These are phyloP conservation scores for Atalantia buxifolia DNA, from an alignment of 345 rosid species.

Conservation along the genomic window DNA sequence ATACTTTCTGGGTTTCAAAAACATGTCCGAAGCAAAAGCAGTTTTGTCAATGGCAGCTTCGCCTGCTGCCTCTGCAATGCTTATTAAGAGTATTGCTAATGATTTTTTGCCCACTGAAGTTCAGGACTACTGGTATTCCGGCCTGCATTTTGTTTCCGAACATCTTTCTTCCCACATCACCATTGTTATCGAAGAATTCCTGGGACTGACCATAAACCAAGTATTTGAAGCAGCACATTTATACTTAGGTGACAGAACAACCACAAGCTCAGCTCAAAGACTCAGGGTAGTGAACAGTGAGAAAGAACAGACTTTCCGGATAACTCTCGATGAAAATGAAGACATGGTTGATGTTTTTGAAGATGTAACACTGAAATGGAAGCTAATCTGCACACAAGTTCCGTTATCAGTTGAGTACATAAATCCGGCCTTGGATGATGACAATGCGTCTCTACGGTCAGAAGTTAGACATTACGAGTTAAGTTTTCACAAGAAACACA, in stretches of 20 bases:
- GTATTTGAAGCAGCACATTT: neutral
- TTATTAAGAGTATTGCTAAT: neutral
- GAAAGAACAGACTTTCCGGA: neutral
- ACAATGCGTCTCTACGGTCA: neutral
- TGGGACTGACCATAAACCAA: neutral
- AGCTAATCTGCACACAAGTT: neutral
- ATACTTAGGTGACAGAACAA: neutral
- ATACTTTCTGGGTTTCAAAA: too few species aligned
- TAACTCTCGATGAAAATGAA: constrained; percentile 15
- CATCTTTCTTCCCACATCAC: neutral
- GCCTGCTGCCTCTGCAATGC: too few species aligned
- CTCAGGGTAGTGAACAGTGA: constrained; percentile 22
- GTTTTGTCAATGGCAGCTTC: neutral
- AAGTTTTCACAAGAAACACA: constrained; percentile 21
- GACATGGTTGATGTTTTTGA: constrained; percentile 12
- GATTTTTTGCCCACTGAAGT: neutral
- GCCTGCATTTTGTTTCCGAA: neutral
- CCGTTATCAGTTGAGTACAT: too few species aligned
- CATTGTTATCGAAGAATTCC: too few species aligned
- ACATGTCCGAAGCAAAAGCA: neutral
- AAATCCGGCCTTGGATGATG: neutral
- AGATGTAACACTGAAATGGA: constrained; percentile 19
- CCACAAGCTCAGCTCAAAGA: neutral
- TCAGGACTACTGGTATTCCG: neutral
- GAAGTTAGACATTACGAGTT: constrained; percentile 16